Evolutionary conservation across 352 stramenopile genomes (phyloP).

Genomic region (Phytophthora constricta): DNA sequence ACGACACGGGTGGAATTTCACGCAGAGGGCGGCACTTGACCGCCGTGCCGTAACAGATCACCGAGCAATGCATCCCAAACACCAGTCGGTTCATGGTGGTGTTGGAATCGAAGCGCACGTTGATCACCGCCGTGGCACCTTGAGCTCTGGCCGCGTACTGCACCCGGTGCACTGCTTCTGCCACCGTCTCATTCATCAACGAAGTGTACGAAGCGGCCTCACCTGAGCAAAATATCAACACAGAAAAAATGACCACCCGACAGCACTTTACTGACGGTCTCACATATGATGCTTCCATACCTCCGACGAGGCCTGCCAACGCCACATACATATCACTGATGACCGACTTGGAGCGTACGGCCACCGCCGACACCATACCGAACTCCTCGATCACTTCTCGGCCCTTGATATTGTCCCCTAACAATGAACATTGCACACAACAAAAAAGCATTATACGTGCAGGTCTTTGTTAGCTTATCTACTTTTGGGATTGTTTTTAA

Average conservation of each 20-base stretch:
- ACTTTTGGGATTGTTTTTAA: background rate
- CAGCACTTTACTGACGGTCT: background rate
- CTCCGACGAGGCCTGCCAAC: conserved; percentile 69
- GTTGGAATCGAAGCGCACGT: conserved; percentile 85
- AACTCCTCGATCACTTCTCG: conserved; percentile 78
- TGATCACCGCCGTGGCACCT: conserved; percentile 78
- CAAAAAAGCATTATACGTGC: background rate
- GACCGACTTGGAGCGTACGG: conserved; percentile 84
- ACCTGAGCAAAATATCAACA: conserved; percentile 26
- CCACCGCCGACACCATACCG: conserved; percentile 74
- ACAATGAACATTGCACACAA: background rate
- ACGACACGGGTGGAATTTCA: conserved; percentile 13
- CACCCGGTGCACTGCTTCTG: conserved; percentile 79
- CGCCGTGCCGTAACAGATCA: conserved; percentile 82
- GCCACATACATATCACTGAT: conserved; percentile 86
- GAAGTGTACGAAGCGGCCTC: conserved; percentile 81
- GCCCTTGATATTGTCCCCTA: conserved; percentile 72
- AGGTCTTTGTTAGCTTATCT: background rate
- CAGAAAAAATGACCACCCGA: background rate
- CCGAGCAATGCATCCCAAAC: conserved; percentile 83
- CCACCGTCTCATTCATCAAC: conserved; percentile 85
- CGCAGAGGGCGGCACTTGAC: conserved; percentile 59
- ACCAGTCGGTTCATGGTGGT: conserved; percentile 88
- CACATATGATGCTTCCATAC: too few species aligned
- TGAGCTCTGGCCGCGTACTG: conserved; percentile 74